phyloP scores from a whole-genome alignment of 208 protist genomes.

The Leishmania arabica region DNA sequence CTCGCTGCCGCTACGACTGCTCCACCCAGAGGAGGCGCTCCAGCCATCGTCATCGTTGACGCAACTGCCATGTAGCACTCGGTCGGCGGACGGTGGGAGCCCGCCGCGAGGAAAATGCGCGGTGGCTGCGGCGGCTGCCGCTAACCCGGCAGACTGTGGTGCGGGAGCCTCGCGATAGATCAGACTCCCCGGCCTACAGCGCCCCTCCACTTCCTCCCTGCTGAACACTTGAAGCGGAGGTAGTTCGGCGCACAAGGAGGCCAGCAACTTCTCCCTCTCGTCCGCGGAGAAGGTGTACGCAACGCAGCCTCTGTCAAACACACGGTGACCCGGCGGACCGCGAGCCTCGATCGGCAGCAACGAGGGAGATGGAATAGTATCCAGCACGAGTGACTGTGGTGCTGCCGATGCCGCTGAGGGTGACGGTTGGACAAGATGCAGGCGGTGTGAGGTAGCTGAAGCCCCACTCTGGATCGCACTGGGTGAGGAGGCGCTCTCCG shows the following conservation, averaged over 20 bases:
- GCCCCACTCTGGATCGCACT: not conserved
- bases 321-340: slow-evolving; percentile 20
- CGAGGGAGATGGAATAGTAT: slow-evolving; percentile 7
- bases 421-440: slow-evolving; percentile 5
- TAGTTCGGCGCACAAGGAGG: slow-evolving; percentile 1
- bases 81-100: not conserved
- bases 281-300: slow-evolving; percentile 21
- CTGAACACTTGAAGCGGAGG: slow-evolving; percentile 26
- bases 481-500: not conserved
- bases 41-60: slow-evolving; percentile 24
- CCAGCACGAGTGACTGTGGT: slow-evolving; percentile 4
- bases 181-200: not conserved
- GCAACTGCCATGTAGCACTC: not conserved
- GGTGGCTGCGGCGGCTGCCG: not conserved
- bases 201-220: slow-evolving; percentile 14
- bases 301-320: slow-evolving; percentile 16
- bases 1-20: slow-evolving; percentile 19
- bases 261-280: slow-evolving; percentile 15
- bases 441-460: slow-evolving; percentile 8
- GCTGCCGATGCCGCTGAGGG: not conserved
- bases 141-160: not conserved
- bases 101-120: not conserved
- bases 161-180: not conserved
- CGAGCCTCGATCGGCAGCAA: slow-evolving; percentile 16
- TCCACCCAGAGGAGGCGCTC: slow-evolving; percentile 31